phyloP scores from a whole-genome alignment of 192 early-diverging fungal genomes.

The Pecoramyces ruminantium region DNA sequence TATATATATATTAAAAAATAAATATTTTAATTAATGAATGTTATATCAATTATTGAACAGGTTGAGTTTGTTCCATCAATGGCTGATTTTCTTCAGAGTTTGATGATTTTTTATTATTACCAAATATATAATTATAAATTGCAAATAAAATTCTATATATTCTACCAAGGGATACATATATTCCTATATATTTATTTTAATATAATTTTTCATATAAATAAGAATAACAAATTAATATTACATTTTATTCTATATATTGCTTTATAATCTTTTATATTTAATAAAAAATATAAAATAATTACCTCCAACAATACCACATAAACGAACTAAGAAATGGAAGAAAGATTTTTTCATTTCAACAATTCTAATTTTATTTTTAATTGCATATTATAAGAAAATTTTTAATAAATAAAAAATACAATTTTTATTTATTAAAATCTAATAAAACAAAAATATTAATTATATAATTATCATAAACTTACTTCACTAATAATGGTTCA shows the following conservation, averaged over 20 bases:
- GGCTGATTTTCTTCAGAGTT: background rate
- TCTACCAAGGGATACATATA: background rate
- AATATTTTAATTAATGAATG: too few relatives aligned
- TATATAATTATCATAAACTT: too few relatives aligned
- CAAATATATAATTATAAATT: background rate
- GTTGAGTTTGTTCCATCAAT: background rate
- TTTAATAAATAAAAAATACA: too few relatives aligned
- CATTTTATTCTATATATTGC: too few relatives aligned
- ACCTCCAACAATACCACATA: constrained; percentile 79
- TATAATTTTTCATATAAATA: too few relatives aligned
- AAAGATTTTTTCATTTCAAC: constrained; percentile 45
- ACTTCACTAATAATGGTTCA: constrained; percentile 54
- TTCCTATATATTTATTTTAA: background rate
- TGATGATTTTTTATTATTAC: background rate
- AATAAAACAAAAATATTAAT: too few relatives aligned
- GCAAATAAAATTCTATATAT: background rate
- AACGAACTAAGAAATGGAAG: constrained; percentile 51
- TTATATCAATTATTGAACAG: too few relatives aligned
- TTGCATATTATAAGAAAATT: too few relatives aligned
- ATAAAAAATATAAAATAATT: background rate
- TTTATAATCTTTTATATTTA: too few relatives aligned
- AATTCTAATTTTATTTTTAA: constrained; percentile 25
- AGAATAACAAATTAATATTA: too few relatives aligned
- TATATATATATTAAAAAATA: too few relatives aligned
- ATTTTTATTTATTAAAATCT: too few relatives aligned